These are phyloP conservation scores for Gillenia trifoliata DNA, from an alignment of 306 rosid species.

Conservation along the genomic window DNA sequence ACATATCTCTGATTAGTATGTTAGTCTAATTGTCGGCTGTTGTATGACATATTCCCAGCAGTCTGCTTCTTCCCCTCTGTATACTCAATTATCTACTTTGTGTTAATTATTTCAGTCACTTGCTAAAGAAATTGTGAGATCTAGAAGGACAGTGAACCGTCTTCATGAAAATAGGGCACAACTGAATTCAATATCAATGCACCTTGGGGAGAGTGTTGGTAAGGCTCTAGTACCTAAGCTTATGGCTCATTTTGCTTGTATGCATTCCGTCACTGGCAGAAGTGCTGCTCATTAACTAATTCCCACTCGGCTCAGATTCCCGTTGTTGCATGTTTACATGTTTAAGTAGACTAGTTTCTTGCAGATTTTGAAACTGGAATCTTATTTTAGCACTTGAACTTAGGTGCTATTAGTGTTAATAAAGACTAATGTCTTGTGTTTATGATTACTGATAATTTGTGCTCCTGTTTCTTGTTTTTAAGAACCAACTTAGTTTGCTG, in stretches of 20 bases:
- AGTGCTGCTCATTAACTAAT: neutral
- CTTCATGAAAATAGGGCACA: conserved; percentile 93
- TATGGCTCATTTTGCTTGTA: neutral
- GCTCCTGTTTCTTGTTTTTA: neutral
- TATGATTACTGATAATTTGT: neutral
- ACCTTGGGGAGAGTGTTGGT: conserved; percentile 99
- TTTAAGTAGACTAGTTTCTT: neutral
- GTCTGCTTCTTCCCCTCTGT: neutral
- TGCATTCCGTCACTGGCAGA: neutral
- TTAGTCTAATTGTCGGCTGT: neutral
- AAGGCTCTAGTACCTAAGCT: conserved; percentile 10
- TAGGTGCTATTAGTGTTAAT: neutral
- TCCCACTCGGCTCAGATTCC: neutral
- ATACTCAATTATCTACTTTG: neutral
- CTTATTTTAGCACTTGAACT: neutral
- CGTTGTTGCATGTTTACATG: neutral
- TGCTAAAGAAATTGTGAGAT: conserved; percentile 83
- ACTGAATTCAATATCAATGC: conserved; percentile 96
- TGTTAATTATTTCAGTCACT: conserved; percentile 53
- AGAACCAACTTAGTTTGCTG: neutral
- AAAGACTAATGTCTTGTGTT: neutral
- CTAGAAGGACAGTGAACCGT: conserved; percentile 85
- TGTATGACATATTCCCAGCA: neutral
- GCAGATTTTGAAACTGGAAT: neutral
- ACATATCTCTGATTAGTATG: neutral